Base-by-base conservation (phyloP, 1,284 basidiomycete species). In the Mycosarcoma maydis region DNA sequence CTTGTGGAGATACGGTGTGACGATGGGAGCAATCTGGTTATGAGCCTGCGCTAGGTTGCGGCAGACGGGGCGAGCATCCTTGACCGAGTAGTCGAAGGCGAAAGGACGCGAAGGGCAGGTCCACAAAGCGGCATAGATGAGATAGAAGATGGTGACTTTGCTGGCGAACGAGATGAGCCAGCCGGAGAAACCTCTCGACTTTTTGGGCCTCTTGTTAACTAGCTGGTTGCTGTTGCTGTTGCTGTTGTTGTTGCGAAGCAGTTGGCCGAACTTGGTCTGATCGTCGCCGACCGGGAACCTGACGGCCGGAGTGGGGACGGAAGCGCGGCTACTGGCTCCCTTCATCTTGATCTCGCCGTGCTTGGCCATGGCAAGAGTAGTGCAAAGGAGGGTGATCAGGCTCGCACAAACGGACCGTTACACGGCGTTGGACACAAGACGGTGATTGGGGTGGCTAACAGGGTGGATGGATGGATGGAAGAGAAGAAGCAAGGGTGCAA, bases 31-130 rank as follows among this genome's bases (percentile, higher is more conserved):
- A n/a, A 80, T n/a, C 23, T 76, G 72, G 17, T 64, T 29, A 30
- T 80, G 72, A 20, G 60, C 54, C 33, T 73, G 69, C 2, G 78
- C 72, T 23, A 80, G 30, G 26, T 73, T 74, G 30, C 78, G 68
- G 47, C 78, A 80, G 22, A 78, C 59, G 22, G 70, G 60, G 3
- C 73, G 66, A 30, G 49, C 11, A 54, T 80, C 76, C 37, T 74
- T 72, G 20, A 50, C 46, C 5, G 68, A 59, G 61, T 73, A 80
- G 26, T 76, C 46, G 52, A 80, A 80, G 24, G 69, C 56, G 38
- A 80, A 74, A 6, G 78, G 75, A 19, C 45, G 47, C 14, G 77
- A 72, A n/a, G 74, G 64, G 43, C 78, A 80, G 23, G 59, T 57
- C 72, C 72, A 80, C 3, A 80, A 52, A 2, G 73, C 75, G 8